These are phyloP conservation scores for Hypoxylon subgilvum DNA, from an alignment of 495 filamentous ascomycete genomes.

Conservation along the genomic window DNA sequence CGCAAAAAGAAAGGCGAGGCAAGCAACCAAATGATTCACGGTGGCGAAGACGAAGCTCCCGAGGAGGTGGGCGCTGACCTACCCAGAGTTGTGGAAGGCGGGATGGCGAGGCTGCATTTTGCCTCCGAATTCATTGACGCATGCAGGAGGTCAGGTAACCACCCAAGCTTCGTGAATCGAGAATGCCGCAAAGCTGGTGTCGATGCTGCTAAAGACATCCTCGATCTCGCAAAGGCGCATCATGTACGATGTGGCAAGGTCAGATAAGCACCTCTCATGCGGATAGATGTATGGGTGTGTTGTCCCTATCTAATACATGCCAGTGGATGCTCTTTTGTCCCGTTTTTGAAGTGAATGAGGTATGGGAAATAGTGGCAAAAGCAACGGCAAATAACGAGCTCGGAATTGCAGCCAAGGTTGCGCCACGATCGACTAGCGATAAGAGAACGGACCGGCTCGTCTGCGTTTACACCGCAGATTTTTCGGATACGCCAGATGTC, in stretches of 20 bases:
- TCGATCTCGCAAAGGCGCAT: slow-evolving; percentile 60
- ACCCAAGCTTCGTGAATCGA: slow-evolving; percentile 50
- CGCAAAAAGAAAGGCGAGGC: slow-evolving; percentile 26
- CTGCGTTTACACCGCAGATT: slow-evolving; percentile 79
- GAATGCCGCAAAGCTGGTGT: slow-evolving; percentile 59
- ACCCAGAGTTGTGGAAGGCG: slow-evolving; percentile 38
- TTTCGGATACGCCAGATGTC: slow-evolving; percentile 70
- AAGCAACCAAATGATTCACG: slow-evolving; percentile 43
- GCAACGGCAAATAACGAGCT: slow-evolving; percentile 69
- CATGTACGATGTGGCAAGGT: slow-evolving; percentile 69
- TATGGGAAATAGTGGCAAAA: slow-evolving; percentile 68
- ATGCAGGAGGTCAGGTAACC: slow-evolving; percentile 30
- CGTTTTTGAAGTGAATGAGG: slow-evolving; percentile 59
- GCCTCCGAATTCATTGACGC: slow-evolving; percentile 42
- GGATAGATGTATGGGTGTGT: not conserved
- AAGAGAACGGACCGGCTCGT: slow-evolving; percentile 61
- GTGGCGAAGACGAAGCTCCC: slow-evolving; percentile 51
- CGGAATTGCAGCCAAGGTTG: slow-evolving; percentile 73
- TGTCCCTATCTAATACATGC: slow-evolving; percentile 15
- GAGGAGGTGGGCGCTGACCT: slow-evolving; percentile 39
- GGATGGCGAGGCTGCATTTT: slow-evolving; percentile 45
- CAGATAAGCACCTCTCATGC: not conserved
- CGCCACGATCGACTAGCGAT: slow-evolving; percentile 47
- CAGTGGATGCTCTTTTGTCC: slow-evolving; percentile 83
- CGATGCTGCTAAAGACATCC: slow-evolving; percentile 59